Evolutionary conservation across 495 filamentous ascomycete species (phyloP).

Genomic region (Letharia columbiana): DNA sequence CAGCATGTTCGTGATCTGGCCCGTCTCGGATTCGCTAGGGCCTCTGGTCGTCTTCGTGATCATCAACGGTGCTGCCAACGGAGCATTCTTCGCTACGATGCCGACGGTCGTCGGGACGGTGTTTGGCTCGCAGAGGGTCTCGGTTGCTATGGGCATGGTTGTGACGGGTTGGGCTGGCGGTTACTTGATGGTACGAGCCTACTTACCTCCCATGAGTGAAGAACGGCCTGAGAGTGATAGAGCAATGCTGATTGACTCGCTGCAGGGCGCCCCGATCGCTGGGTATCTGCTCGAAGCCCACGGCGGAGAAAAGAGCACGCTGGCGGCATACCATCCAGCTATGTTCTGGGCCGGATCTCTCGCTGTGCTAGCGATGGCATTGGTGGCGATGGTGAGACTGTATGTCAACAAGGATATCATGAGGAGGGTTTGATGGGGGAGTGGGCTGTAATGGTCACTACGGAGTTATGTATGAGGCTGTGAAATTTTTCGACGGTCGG

Average conservation of each 20-base stretch:
- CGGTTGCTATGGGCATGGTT: conserved; percentile 53
- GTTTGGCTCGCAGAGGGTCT: conserved; percentile 45
- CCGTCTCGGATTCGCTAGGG: conserved; percentile 42
- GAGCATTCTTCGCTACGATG: conserved; percentile 51
- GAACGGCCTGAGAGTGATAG: no score
- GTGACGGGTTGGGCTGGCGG: conserved; percentile 52
- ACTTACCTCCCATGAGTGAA: not conserved
- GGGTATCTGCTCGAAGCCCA: conserved; percentile 48
- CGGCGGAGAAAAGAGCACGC: conserved; percentile 33
- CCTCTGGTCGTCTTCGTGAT: conserved; percentile 45
- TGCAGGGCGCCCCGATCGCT: conserved; percentile 46
- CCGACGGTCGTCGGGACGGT: conserved; percentile 52
- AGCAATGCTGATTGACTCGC: not conserved
- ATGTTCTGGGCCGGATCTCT: conserved; percentile 49
- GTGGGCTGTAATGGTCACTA: not conserved
- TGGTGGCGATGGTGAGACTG: conserved; percentile 28
- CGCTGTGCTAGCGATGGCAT: conserved; percentile 28
- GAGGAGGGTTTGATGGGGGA: conserved; percentile 27
- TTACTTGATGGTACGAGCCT: conserved; percentile 37
- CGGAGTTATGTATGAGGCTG: not conserved
- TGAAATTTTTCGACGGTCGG: no score
- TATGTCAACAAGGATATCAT: conserved; percentile 26
- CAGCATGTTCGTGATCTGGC: conserved; percentile 51
- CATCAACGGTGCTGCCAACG: conserved; percentile 49
- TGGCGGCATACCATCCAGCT: conserved; percentile 46